Conservation (phyloP, 164 flowering plant species). For the Buxus sempervirens region DNA sequence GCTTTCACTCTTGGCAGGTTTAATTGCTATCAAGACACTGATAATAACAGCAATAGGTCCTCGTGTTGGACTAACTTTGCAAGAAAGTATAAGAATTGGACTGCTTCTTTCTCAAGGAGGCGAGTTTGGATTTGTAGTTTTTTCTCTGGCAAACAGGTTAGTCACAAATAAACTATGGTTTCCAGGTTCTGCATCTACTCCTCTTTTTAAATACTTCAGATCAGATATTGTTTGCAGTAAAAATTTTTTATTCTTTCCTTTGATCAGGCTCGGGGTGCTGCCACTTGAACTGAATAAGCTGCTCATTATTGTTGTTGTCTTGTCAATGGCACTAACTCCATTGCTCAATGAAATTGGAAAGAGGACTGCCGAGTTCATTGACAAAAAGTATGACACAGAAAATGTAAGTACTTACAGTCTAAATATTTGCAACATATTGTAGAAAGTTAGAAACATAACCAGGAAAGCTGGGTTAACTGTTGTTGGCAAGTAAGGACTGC, state of each 20-base stretch:
- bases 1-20: slow-evolving; percentile 80
- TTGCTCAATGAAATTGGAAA: slow-evolving; percentile 84
- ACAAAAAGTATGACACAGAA: slow-evolving; percentile 45
- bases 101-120: slow-evolving; percentile 98
- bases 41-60: slow-evolving; percentile 96
- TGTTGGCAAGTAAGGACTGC: background rate
- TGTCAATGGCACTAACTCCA: slow-evolving; percentile 98
- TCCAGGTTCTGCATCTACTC: slow-evolving; percentile 5
- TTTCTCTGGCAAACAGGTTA: slow-evolving; percentile 95
- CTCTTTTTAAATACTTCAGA: slow-evolving; percentile 1
- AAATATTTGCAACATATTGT: background rate
- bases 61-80: slow-evolving; percentile 76
- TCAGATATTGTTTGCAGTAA: background rate
- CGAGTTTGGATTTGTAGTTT: slow-evolving; percentile 95
- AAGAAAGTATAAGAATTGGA: slow-evolving; percentile 93
- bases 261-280: slow-evolving; percentile 87
- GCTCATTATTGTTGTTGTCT: slow-evolving; percentile 92
- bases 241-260: slow-evolving; percentile 2
- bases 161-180: slow-evolving; percentile 8
- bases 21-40: slow-evolving; percentile 84
- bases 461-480: background rate
- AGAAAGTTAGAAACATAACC: background rate
- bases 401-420: slow-evolving; percentile 41
- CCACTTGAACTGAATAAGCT: slow-evolving; percentile 98
- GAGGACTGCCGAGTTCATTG: slow-evolving; percentile 66